phyloP scores from a whole-genome alignment of 2,329 filamentous ascomycete genomes.

The Aspergillus neotritici region DNA sequence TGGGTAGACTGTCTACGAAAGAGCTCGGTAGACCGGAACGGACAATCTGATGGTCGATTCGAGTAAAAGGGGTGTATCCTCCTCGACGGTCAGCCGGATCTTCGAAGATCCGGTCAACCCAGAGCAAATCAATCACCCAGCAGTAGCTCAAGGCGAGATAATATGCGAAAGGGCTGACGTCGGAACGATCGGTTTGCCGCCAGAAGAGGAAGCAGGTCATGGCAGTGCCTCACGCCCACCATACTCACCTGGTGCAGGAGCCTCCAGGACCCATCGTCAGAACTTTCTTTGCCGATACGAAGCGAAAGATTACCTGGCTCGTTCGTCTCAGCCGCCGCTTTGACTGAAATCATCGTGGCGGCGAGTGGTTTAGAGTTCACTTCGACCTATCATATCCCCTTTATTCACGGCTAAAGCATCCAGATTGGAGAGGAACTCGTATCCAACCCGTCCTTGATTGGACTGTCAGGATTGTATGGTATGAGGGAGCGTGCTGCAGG shows the following conservation, averaged over 20 bases:
- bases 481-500: constrained; percentile 1
- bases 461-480: background rate
- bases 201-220: background rate
- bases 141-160: too few species aligned
- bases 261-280: background rate
- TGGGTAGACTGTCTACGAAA: too few species aligned
- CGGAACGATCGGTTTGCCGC: constrained; percentile 2
- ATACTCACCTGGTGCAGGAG: background rate
- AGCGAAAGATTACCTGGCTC: too few species aligned
- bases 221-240: background rate
- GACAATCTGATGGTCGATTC: too few species aligned
- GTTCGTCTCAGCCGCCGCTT: too few species aligned
- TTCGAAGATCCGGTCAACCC: too few species aligned
- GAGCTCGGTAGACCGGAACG: too few species aligned
- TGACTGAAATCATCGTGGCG: too few species aligned
- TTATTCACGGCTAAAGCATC: background rate
- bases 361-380: background rate
- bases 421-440: constrained; percentile 5
- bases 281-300: background rate
- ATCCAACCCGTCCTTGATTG: constrained; percentile 3
- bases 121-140: too few species aligned
- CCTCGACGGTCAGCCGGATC: too few species aligned
- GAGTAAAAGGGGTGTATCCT: too few species aligned
- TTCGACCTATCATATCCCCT: constrained; percentile 1
- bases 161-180: too few species aligned